These are phyloP conservation scores for Daucus carota DNA, from an alignment of 129 eudicot species.

Conservation along the genomic window DNA sequence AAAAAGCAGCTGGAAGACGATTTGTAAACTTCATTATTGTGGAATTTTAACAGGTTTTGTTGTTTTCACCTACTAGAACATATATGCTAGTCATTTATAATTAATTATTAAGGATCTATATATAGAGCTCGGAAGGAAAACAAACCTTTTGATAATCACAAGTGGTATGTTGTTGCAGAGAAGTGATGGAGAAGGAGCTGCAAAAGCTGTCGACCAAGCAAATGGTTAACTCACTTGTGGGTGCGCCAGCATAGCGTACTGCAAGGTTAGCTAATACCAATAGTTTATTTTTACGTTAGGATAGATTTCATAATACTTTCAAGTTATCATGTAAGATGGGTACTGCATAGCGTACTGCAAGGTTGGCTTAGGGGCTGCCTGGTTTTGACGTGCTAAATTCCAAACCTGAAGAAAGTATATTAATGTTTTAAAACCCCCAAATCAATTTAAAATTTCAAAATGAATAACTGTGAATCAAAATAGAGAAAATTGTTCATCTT, in stretches of 20 bases:
- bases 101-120: neutral
- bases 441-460: neutral
- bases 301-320: neutral
- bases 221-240: slow-evolving; percentile 82
- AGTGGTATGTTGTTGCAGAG: neutral
- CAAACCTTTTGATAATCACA: neutral
- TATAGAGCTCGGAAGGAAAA: neutral
- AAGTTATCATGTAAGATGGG: no score
- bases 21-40: slow-evolving; percentile 22
- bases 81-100: neutral
- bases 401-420: neutral
- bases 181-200: slow-evolving; percentile 91
- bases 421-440: neutral
- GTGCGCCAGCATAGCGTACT: slow-evolving; percentile 71
- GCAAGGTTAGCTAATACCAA: slow-evolving; percentile 48
- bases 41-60: neutral
- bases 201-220: slow-evolving; percentile 85
- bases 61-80: neutral
- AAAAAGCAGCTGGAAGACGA: no score
- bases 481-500: neutral
- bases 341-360: no score
- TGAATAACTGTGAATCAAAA: neutral
- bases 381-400: neutral
- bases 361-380: neutral
- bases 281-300: neutral